Percentiles rank a stretch among this genome's conserved stretches.
phyloP scores from a whole-genome alignment of 371 early-diverging fungal species.

The Fennellomyces sp. region DNA sequence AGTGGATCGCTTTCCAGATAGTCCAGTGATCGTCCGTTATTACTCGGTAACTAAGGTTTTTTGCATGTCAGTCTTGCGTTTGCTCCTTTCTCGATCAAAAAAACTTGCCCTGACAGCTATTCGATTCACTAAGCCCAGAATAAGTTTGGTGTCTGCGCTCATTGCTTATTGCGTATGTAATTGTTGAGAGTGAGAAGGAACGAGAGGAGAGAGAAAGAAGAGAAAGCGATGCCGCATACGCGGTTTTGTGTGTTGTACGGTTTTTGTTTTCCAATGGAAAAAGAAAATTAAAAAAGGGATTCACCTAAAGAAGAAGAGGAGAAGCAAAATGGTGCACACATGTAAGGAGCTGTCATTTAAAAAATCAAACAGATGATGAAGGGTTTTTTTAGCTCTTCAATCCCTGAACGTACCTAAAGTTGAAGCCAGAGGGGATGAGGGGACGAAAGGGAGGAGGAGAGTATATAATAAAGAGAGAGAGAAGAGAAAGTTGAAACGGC shows the following conservation, averaged over 20 bases:
- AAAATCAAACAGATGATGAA: conserved; percentile 1
- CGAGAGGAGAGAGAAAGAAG: neutral
- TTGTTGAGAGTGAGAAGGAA: neutral
- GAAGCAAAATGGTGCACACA: neutral
- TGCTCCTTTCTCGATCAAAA: neutral
- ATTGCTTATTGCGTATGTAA: conserved; percentile 17
- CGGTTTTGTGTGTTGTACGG: neutral
- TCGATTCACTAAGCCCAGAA: conserved; percentile 53
- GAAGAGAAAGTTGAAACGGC: neutral
- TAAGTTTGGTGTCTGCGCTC: conserved; percentile 53
- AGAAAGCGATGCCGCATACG: neutral
- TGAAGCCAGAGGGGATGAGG: neutral
- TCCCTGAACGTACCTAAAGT: neutral
- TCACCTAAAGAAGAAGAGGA: neutral
- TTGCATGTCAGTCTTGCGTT: neutral
- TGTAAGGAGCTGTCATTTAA: conserved; percentile 1
- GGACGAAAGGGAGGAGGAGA: neutral
- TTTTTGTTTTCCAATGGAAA: neutral
- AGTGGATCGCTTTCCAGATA: conserved; percentile 66
- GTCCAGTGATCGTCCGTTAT: conserved; percentile 60
- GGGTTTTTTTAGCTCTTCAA: neutral
- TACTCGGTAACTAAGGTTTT: conserved; percentile 55
- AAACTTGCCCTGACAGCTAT: conserved; percentile 50
- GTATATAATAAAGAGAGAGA: neutral
- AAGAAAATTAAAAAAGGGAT: neutral